Conservation (phyloP, 164 flowering plant genomes). For the Sedum album region DNA sequence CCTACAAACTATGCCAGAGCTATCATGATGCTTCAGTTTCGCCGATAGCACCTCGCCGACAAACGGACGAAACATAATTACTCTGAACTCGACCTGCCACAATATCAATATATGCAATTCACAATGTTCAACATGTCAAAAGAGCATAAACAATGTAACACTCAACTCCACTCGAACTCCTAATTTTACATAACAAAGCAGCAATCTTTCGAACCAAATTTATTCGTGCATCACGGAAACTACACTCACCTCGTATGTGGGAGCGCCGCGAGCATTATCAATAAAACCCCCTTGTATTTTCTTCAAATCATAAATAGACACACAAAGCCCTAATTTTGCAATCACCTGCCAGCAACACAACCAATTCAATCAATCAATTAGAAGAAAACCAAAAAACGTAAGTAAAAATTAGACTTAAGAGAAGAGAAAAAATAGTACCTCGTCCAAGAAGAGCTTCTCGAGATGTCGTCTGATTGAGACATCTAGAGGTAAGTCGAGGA, state of each 20-base stretch:
- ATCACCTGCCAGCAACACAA: slow-evolving; percentile 42
- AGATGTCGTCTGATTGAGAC: slow-evolving; percentile 49
- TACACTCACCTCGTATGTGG: slow-evolving; percentile 50
- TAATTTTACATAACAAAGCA: background rate
- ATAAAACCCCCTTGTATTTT: slow-evolving; percentile 59
- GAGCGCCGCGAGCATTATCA: slow-evolving; percentile 60
- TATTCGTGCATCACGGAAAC: background rate
- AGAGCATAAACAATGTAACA: background rate
- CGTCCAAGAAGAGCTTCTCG: slow-evolving; percentile 54
- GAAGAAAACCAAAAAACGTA: too few relatives aligned
- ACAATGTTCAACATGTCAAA: too few relatives aligned
- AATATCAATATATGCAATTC: background rate
- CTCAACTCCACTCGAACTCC: background rate
- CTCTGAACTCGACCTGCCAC: slow-evolving; percentile 60
- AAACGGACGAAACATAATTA: slow-evolving; percentile 80
- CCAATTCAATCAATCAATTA: background rate
- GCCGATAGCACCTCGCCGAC: slow-evolving; percentile 70
- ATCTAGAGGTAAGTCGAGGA: slow-evolving; percentile 39
- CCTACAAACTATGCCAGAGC: slow-evolving; percentile 52
- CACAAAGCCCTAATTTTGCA: slow-evolving; percentile 56
- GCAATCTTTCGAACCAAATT: background rate
- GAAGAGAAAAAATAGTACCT: too few relatives aligned
- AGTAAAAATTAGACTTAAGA: too few relatives aligned
- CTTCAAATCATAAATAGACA: slow-evolving; percentile 55
- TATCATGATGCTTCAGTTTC: slow-evolving; percentile 46